Conservation (phyloP, 352 stramenopile genomes). For the Phytopythium ostracodes region DNA sequence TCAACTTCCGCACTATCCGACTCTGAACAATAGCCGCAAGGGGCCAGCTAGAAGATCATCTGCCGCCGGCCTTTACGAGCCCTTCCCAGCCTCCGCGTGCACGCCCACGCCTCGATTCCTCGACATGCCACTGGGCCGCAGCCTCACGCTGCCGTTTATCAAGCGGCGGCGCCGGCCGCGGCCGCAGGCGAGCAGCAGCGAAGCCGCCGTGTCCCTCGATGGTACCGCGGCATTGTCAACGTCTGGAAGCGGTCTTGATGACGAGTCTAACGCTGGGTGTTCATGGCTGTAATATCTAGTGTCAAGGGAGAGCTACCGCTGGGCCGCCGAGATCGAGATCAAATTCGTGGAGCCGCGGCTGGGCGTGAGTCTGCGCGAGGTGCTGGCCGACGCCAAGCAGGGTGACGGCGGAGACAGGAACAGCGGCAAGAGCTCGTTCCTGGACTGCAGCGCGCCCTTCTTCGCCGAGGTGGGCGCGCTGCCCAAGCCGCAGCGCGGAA, state of each 20-base stretch:
- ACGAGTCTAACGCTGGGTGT: not conserved
- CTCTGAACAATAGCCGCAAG: no score
- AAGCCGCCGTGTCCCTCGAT: not conserved
- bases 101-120: no score
- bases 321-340: conserved; percentile 57
- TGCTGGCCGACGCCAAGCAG: conserved; percentile 29
- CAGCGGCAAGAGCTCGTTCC: conserved; percentile 17
- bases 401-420: conserved; percentile 9
- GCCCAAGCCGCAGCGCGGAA: conserved; percentile 47
- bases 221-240: not conserved
- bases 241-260: not conserved
- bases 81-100: not conserved
- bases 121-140: conserved; percentile 8
- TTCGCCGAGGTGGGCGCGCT: conserved; percentile 64
- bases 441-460: conserved; percentile 20
- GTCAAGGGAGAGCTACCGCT: conserved; percentile 22
- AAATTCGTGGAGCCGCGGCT: conserved; percentile 55
- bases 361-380: conserved; percentile 55
- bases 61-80: not conserved
- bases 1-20: no score
- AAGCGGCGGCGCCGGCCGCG: conserved; percentile 4
- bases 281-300: not conserved
- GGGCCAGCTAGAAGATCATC: not conserved
- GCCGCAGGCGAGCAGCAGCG: conserved; percentile 4
- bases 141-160: conserved; percentile 8